A percentile compares a stretch with the other conserved stretches of the same genome.
Evolutionary conservation across 1,284 basidiomycete species (phyloP).

Genomic region (Termitomyces sp.): DNA sequence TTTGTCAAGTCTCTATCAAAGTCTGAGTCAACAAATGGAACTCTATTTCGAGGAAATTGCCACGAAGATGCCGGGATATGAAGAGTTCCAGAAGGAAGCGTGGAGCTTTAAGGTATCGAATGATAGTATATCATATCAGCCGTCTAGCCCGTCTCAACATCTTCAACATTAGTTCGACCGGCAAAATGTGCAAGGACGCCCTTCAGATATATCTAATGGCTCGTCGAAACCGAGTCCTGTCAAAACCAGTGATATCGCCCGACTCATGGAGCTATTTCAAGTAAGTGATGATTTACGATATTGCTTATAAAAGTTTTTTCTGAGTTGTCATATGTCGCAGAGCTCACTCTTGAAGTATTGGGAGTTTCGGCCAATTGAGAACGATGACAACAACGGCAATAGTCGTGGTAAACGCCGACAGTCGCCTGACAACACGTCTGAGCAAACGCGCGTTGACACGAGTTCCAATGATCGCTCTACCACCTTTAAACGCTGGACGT

Average conservation of each 20-base stretch:
- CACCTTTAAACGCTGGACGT: conserved; percentile 27
- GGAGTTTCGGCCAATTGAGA: conserved; percentile 51
- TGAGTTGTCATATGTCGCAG: conserved; percentile 29
- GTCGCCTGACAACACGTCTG: conserved; percentile 28
- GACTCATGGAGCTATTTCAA: conserved; percentile 82
- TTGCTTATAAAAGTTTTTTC: conserved; percentile 3
- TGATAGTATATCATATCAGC: neutral
- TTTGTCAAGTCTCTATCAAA: conserved; percentile 66
- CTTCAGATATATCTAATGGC: conserved; percentile 20
- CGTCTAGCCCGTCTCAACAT: conserved; percentile 2
- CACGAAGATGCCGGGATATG: conserved; percentile 58
- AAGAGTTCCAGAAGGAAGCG: conserved; percentile 67
- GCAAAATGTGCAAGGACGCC: conserved; percentile 48
- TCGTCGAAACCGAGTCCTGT: conserved; percentile 36
- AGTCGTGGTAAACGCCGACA: conserved; percentile 19
- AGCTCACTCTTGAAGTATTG: conserved; percentile 69
- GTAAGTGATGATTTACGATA: conserved; percentile 26
- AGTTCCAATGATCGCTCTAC: conserved; percentile 9
- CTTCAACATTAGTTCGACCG: conserved; percentile 55
- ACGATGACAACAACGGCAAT: conserved; percentile 23
- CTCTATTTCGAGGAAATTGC: conserved; percentile 67
- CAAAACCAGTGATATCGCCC: conserved; percentile 72
- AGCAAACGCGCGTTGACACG: conserved; percentile 29
- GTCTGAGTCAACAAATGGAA: conserved; percentile 76
- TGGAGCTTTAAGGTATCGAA: conserved; percentile 67